Evolutionary conservation across 257 asterid species (phyloP).

Genomic region (Penstemon davidsonii): DNA sequence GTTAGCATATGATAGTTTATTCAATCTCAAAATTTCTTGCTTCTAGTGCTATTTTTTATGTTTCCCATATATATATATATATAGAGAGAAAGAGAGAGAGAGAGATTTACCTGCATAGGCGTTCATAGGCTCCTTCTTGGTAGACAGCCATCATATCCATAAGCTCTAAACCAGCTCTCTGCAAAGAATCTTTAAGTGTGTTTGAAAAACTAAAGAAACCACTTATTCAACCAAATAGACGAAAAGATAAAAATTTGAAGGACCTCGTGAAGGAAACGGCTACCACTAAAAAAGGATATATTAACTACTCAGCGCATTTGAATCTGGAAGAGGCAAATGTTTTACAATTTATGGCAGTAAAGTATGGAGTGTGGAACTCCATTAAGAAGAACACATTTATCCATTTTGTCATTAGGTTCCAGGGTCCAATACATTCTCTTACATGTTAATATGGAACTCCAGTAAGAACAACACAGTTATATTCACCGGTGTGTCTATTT

Average conservation of each 20-base stretch:
- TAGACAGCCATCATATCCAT: slow-evolving; percentile 99
- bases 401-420: slow-evolving; percentile 4
- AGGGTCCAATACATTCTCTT: slow-evolving; percentile 18
- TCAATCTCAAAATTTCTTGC: slow-evolving; percentile 3
- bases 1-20: slow-evolving; percentile 9
- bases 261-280: not conserved
- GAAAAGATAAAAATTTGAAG: slow-evolving; percentile 4
- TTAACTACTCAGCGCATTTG: not conserved
- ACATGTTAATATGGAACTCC: slow-evolving; percentile 9
- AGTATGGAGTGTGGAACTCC: not conserved
- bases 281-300: slow-evolving; percentile 26
- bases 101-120: slow-evolving; percentile 83
- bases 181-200: slow-evolving; percentile 48
- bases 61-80: too few species aligned
- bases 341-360: not conserved
- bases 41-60: slow-evolving; percentile 5
- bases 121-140: slow-evolving; percentile 99
- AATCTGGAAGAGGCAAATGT: not conserved
- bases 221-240: slow-evolving; percentile 10
- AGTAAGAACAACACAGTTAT: too few species aligned
- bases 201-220: slow-evolving; percentile 18
- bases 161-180: slow-evolving; percentile 99
- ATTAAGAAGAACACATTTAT: not conserved
- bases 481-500: too few species aligned
- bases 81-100: not conserved